Conservation (phyloP, 148 eudicot species). For the Dianthus caryophyllus region DNA sequence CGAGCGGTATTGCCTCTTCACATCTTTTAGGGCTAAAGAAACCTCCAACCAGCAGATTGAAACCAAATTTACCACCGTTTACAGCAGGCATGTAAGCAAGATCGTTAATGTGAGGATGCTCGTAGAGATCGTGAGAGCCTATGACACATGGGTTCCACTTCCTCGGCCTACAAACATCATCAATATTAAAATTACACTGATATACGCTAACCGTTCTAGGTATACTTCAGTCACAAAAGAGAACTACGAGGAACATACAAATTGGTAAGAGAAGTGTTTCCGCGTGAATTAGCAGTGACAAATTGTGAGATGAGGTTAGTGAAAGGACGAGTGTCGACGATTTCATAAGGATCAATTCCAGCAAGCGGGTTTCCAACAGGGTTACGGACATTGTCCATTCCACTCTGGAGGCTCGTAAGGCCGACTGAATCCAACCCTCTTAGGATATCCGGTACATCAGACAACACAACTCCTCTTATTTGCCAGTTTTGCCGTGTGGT, state of each 20-base stretch:
- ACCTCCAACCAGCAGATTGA: constrained; percentile 87
- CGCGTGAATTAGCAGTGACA: constrained; percentile 77
- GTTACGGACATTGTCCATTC: constrained; percentile 95
- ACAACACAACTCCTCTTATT: constrained; percentile 81
- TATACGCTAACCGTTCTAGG: no score
- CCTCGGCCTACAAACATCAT: constrained; percentile 63
- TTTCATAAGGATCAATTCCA: constrained; percentile 87
- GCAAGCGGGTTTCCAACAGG: constrained; percentile 96
- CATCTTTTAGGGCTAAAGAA: constrained; percentile 92
- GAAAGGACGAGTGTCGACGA: constrained; percentile 85
- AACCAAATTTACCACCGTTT: constrained; percentile 73
- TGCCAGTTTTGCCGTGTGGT: constrained; percentile 99
- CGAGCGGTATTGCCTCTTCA: constrained; percentile 88
- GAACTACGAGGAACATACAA: constrained; percentile 42
- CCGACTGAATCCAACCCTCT: constrained; percentile 78
- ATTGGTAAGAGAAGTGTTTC: constrained; percentile 66
- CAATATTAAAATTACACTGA: not conserved
- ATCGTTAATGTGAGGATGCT: constrained; percentile 97
- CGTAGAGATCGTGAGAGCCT: constrained; percentile 91
- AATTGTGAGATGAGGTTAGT: constrained; percentile 64
- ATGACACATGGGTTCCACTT: constrained; percentile 97
- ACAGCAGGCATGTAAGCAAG: constrained; percentile 97
- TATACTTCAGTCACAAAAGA: not conserved
- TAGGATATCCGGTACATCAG: constrained; percentile 83
- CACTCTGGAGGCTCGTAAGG: constrained; percentile 88